Evolutionary conservation across 108 stramenopile genomes (phyloP).

Genomic region (Stephanodiscus triporus): DNA sequence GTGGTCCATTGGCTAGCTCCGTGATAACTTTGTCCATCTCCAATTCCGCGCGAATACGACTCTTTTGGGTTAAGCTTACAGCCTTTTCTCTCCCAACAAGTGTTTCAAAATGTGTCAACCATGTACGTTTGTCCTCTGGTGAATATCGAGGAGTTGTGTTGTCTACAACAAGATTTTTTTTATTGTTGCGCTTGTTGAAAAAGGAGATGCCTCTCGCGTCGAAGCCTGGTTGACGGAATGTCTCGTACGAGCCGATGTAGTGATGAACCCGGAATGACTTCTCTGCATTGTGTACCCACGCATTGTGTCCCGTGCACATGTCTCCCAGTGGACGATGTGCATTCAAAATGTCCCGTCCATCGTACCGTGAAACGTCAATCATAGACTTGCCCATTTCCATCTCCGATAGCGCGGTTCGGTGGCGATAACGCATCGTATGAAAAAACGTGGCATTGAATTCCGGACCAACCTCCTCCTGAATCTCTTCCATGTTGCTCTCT

Average conservation of each 20-base stretch:
- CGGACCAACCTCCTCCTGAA: conserved; percentile 6
- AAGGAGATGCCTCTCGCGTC: conserved; percentile 3
- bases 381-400: conserved; percentile 14
- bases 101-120: conserved; percentile 13
- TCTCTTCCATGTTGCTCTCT: conserved; percentile 10
- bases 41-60: conserved; percentile 3
- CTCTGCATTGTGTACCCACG: conserved; percentile 13
- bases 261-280: conserved; percentile 20
- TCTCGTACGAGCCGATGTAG: conserved; percentile 19
- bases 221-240: conserved; percentile 15
- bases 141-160: conserved; percentile 9
- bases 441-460: conserved; percentile 24
- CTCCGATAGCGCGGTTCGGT: background rate
- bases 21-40: conserved; percentile 3
- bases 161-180: conserved; percentile 1
- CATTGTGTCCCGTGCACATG: conserved; percentile 13
- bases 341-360: background rate
- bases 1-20: background rate
- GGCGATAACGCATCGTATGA: conserved; percentile 24
- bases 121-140: conserved; percentile 3
- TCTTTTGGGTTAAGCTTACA: conserved; percentile 5
- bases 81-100: conserved; percentile 23
- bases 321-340: conserved; percentile 15
- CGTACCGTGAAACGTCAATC: conserved; percentile 16
- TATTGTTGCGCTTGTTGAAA: conserved; percentile 3